phyloP scores from a whole-genome alignment of 2,329 filamentous ascomycete species.

The Emericellopsis cladophorae region DNA sequence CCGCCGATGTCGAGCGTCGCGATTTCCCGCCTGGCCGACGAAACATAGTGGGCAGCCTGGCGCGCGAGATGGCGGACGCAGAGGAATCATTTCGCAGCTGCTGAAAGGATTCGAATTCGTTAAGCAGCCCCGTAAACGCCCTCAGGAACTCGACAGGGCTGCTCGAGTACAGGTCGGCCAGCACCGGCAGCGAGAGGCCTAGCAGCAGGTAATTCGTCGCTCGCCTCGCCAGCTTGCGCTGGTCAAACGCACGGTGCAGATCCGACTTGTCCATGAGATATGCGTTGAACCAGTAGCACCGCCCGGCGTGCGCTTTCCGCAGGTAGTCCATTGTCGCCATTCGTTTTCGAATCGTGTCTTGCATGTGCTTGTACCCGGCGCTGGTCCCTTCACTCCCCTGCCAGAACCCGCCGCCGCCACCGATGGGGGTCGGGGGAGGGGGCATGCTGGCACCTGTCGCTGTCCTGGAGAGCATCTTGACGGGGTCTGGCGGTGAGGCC shows the following conservation, averaged over 20 bases:
- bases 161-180: constrained; percentile 76
- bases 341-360: constrained; percentile 78
- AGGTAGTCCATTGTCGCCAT: constrained; percentile 92
- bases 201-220: constrained; percentile 91
- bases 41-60: constrained; percentile 75
- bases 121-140: constrained; percentile 70
- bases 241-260: constrained; percentile 69
- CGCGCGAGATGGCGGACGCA: constrained; percentile 54
- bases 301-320: constrained; percentile 83
- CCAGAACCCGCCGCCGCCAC: constrained; percentile 9
- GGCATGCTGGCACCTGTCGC: constrained; percentile 16
- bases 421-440: constrained; percentile 8
- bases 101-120: constrained; percentile 92
- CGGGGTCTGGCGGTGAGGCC: constrained; percentile 18
- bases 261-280: constrained; percentile 79
- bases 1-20: constrained; percentile 37
- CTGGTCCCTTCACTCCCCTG: constrained; percentile 25
- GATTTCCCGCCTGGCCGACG: constrained; percentile 51
- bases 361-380: constrained; percentile 37
- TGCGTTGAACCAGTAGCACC: constrained; percentile 97
- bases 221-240: constrained; percentile 72
- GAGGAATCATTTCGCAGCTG: constrained; percentile 72
- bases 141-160: constrained; percentile 77
- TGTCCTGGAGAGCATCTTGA: constrained; percentile 30
- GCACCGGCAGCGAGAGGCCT: constrained; percentile 77